Conservation (phyloP, 495 filamentous ascomycete species). For the Xylaria curta region DNA sequence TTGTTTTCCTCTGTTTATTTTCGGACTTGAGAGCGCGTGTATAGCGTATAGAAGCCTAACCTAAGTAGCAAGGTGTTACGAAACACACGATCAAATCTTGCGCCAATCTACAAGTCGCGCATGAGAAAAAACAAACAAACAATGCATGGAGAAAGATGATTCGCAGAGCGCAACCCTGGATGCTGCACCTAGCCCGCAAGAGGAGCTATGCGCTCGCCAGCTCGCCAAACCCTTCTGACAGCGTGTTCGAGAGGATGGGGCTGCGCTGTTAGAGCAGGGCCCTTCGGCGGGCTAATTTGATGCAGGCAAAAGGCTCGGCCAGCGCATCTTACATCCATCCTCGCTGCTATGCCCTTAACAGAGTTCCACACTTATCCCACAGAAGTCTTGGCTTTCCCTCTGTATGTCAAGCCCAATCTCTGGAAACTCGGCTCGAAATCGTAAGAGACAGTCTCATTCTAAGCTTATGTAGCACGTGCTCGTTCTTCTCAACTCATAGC, state of each 20-base stretch:
- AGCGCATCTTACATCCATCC: slow-evolving; percentile 43
- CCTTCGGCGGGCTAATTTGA: slow-evolving; percentile 44
- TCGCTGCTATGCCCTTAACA: slow-evolving; percentile 29
- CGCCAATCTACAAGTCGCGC: slow-evolving; percentile 38
- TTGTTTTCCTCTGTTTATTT: slow-evolving; percentile 39
- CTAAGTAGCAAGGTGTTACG: slow-evolving; percentile 34
- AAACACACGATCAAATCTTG: slow-evolving; percentile 29
- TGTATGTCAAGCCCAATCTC: background rate
- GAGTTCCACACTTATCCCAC: slow-evolving; percentile 27
- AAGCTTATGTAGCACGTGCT: background rate
- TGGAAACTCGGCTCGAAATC: background rate
- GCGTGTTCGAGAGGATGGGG: slow-evolving; percentile 41
- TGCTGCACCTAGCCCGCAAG: slow-evolving; percentile 39
- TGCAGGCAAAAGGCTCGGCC: slow-evolving; percentile 43
- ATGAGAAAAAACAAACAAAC: slow-evolving; percentile 43
- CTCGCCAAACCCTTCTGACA: slow-evolving; percentile 33
- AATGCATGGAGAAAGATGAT: slow-evolving; percentile 36
- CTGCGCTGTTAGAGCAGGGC: slow-evolving; percentile 35
- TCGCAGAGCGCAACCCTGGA: slow-evolving; percentile 40
- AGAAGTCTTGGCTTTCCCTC: slow-evolving; percentile 13
- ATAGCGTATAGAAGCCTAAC: slow-evolving; percentile 32
- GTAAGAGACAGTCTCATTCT: background rate
- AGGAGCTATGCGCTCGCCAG: slow-evolving; percentile 28
- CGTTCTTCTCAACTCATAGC: slow-evolving; percentile 11
- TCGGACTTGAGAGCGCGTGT: slow-evolving; percentile 16